These are phyloP conservation scores for Xylariomycetidae sp. DNA, from an alignment of 2,329 filamentous ascomycete genomes.

Conservation along the genomic window DNA sequence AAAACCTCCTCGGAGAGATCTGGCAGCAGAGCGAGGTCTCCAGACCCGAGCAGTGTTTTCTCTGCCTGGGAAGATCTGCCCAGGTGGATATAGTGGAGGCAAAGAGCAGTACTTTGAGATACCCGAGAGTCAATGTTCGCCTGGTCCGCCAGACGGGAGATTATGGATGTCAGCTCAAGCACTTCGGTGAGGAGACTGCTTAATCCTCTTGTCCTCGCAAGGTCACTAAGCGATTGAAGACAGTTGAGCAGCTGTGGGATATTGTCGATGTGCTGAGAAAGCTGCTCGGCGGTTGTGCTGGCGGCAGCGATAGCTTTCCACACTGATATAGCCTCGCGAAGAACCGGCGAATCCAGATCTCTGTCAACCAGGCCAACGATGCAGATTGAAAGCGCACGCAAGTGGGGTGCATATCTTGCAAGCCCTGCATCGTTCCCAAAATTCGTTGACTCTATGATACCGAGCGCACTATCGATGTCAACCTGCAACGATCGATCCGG, in stretches of 20 bases:
- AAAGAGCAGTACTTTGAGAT: slow-evolving; percentile 41
- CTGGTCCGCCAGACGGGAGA: slow-evolving; percentile 33
- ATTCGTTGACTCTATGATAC: slow-evolving; percentile 29
- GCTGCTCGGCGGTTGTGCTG: slow-evolving; percentile 33
- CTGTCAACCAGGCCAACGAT: slow-evolving; percentile 36
- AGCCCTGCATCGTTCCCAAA: slow-evolving; percentile 41
- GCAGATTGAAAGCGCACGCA: slow-evolving; percentile 40
- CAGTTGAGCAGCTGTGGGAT: slow-evolving; percentile 42
- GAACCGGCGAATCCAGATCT: slow-evolving; percentile 27
- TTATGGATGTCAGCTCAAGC: slow-evolving; percentile 38
- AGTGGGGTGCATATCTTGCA: slow-evolving; percentile 39
- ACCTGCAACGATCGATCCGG: slow-evolving; percentile 32
- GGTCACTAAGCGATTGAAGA: slow-evolving; percentile 44
- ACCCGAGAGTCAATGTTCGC: slow-evolving; percentile 34
- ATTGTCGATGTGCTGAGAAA: slow-evolving; percentile 43
- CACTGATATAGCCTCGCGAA: slow-evolving; percentile 31
- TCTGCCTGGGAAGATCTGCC: slow-evolving; percentile 46
- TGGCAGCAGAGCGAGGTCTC: slow-evolving; percentile 39
- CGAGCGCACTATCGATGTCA: slow-evolving; percentile 33
- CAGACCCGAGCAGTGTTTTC: slow-evolving; percentile 50
- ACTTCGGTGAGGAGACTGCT: slow-evolving; percentile 39
- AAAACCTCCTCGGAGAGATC: slow-evolving; percentile 35
- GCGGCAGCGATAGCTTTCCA: slow-evolving; percentile 39
- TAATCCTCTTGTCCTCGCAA: slow-evolving; percentile 45
- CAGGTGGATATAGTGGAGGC: slow-evolving; percentile 47